Evolutionary conservation across 306 rosid species (phyloP), one percentile per base, ranked within the genome.

Genomic region (Citrullus colocynthis): DNA sequence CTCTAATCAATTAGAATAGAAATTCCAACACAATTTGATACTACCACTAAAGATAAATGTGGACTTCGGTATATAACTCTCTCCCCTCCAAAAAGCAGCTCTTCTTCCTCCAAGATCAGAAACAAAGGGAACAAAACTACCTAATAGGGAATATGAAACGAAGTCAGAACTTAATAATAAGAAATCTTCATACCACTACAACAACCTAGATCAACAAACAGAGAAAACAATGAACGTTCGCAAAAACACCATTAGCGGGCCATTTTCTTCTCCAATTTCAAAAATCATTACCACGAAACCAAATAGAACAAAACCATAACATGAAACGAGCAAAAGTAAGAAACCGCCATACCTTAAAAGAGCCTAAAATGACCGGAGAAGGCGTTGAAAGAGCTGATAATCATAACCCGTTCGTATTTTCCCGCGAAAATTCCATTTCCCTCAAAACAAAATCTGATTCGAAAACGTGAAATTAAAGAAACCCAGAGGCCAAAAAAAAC

Each of bases 71-170:
- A 69, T 65, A 57, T 48, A 67, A 73, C 82, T 81, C 78, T 48
- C 84, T 65, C 76, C 84, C 88, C 85, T 83, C 84, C 80, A 48
- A 74, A 82, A 71, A 64, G 74, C 81, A 75, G 78, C 80, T 55
- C 20, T 52, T 78, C 79, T 73, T 78, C 81, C 81, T 82, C 78
- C 32, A 72, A 60, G 83, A 83, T 85, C 88, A 85, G 32, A 74
- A 52, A 81, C 75, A 75, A 88, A 81, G 78, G 82, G 83, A 36
- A 82, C 70, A 63, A 75, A 83, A 82, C 83, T 85, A 83, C 82
- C 83, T 79, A 63, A 75, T 56, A 30, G 9, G 18, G 41, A 71
- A 75, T 34, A 21, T 55, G 56, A 80, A 63, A 7, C 21, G 12
- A 79, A 70, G 30, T 44, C 41, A 13, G 77, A 75, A 80, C 59